Base-by-base conservation (phyloP, 352 stramenopile genomes). In the Phytophthora pluvialis region DNA sequence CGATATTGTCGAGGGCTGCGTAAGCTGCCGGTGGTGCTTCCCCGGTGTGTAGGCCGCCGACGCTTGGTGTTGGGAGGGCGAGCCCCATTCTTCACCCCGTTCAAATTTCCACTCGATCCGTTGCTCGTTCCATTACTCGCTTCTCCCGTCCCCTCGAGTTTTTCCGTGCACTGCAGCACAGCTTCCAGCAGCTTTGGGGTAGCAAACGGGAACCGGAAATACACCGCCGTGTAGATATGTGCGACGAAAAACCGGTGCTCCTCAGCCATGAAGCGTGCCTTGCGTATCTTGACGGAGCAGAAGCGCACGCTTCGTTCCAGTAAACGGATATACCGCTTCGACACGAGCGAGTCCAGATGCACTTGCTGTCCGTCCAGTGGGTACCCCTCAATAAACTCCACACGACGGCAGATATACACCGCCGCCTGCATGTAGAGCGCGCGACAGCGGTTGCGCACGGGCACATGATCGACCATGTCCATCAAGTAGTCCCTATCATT, bases 401-500 rank as follows among this genome's bases (percentile, higher is more conserved):
- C 77, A 25, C 87, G 87, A 33, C 85, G 87, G 29, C 73, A 86
- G 42, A 94, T 88, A 59, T 88, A 95, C 39, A 73, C 72, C 5
- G 83, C 80, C 33, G 79, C 70, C 39, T 91, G 85, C 57, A 94
- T 62, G 58, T 91, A 93, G 33, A 95, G 64, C 53, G 78, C 73
- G 4, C 83, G 82, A 33, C 78, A 89, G 48, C 77, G 83, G 42
- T 92, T 93, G 15, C 85, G 83, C 35, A 89, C 73, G 1, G 87
- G 82, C 40, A 95, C 81, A 28, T 81, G 72, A 32, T 95, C 85
- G 40, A 84, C 84, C 80, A 93, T 91, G 60, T 95, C 85, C 72
- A 95, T 81, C 28, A 93, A 63, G 54, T 92, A 94, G 47, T 83
- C 78, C 82, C 80, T 89, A 52, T 18, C 6, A 39, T 25, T n/a